Conservation (phyloP, 495 filamentous ascomycete species). For the Pyronema domesticum region DNA sequence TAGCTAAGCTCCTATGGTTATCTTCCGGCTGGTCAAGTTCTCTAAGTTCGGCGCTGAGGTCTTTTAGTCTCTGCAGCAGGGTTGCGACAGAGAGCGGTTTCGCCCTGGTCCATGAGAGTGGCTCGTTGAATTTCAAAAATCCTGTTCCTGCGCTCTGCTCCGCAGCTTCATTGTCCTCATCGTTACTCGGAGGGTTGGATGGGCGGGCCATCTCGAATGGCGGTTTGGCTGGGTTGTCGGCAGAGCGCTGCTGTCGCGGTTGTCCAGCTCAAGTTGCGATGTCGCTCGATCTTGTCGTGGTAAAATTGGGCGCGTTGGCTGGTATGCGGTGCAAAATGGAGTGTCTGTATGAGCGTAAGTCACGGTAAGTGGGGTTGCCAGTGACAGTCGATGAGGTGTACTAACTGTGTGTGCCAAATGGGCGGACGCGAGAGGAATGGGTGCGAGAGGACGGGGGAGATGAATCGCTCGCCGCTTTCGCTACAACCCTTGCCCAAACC, state of each 20-base stretch:
- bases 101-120: conserved; percentile 80
- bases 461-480: background rate
- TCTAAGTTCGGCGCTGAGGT: conserved; percentile 64
- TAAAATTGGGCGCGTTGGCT: too few species aligned
- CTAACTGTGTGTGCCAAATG: background rate
- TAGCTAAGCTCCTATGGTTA: conserved; percentile 58
- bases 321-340: too few species aligned
- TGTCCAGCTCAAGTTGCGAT: background rate
- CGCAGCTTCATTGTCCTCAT: conserved; percentile 17
- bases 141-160: conserved; percentile 5
- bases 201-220: conserved; percentile 18
- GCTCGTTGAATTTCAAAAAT: conserved; percentile 57
- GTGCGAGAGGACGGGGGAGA: background rate
- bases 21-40: conserved; percentile 76
- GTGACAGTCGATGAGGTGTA: background rate
- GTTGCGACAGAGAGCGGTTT: conserved; percentile 67
- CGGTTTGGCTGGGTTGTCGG: background rate
- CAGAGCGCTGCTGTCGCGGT: background rate
- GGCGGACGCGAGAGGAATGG: background rate
- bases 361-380: background rate
- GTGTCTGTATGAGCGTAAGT: background rate
- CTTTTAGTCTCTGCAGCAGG: conserved; percentile 60
- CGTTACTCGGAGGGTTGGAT: conserved; percentile 16
- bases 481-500: background rate
- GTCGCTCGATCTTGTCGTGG: too few species aligned